Evolutionary conservation across 202 grass and related monocot species (phyloP), one percentile per base, ranked within the genome.

Genomic region (Carex sylvatica): DNA sequence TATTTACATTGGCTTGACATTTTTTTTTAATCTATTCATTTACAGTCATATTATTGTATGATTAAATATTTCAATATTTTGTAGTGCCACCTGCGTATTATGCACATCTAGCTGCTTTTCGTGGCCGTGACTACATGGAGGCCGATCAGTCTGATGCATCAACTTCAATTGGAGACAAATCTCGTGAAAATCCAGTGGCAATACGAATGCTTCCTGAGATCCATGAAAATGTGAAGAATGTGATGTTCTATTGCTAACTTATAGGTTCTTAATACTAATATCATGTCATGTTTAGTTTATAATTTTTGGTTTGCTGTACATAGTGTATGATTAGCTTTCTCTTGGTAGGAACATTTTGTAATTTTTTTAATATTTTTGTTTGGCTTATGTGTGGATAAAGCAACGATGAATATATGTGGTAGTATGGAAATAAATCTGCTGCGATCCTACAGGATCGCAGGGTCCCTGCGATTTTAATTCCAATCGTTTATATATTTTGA

Each of bases 241-340:
- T 94, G 8, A 98, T 98, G 95, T 98, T 98, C 80, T 98, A 91
- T 62, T 94, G 95, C 81, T 94, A 81, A 94, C 38, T 13, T 6
- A 9, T 71, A 5, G 35, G 4, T 33, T 36, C 35, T 36, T 70
- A 36, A 5, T 36, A 36, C 35, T 36, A 36, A 36, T 36, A 36
- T 36, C 35, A 36, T 36, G 35, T 36, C 35, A 36, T 36, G 4
- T 36, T 36, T 36, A 36, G 4, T 36, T 36, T 36, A 36, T 36
- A 36, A 36, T 35, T 35, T 35, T 35, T 35, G 33, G 33, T 35
- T 35, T 35, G 4, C 33, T 35, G 33, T 4, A 36, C 35, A 35
- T 35, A 36, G 35, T 36, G 35, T 4, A 36, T 36, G 35, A 36
- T 5, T 5, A 36, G 44, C 44, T 11, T 46, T 11, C 9, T 46